phyloP scores from a whole-genome alignment of 768 basidiomycete genomes.

The Rhodotorula toruloides region DNA sequence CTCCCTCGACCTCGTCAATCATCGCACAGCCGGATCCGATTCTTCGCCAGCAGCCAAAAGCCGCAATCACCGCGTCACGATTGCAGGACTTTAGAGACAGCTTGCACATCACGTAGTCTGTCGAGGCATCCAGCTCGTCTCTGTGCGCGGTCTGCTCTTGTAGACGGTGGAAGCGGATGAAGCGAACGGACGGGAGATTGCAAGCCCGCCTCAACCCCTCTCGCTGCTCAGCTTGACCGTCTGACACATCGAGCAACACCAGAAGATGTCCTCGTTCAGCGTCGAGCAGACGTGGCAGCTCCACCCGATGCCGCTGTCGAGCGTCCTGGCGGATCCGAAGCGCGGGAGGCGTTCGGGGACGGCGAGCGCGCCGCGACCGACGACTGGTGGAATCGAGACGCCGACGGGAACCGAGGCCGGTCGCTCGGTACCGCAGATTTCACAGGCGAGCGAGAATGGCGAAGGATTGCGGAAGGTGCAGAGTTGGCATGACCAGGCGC shows the following conservation, averaged over 20 bases:
- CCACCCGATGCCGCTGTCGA: constrained; percentile 10
- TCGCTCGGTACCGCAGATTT: constrained; percentile 31
- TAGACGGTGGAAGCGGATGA: neutral
- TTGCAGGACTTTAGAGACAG: no score
- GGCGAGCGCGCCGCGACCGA: no score
- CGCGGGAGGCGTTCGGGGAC: neutral
- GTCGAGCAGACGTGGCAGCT: constrained; percentile 25
- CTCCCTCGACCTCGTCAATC: no score
- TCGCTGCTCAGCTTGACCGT: constrained; percentile 28
- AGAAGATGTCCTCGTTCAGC: constrained; percentile 15
- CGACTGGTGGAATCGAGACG: neutral
- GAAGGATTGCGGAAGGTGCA: constrained; percentile 39
- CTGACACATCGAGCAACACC: constrained; percentile 32
- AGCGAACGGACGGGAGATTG: neutral
- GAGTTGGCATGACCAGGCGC: constrained; percentile 34
- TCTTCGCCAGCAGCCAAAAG: no score
- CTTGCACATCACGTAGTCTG: no score
- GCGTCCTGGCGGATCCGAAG: neutral
- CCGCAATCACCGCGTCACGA: no score
- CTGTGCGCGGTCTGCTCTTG: no score
- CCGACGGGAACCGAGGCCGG: neutral
- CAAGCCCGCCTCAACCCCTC: constrained; percentile 1
- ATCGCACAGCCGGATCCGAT: no score
- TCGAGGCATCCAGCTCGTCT: no score
- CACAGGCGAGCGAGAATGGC: constrained; percentile 28